phyloP scores from a whole-genome alignment of 2,329 filamentous ascomycete species.

The Fusarium domesticum region DNA sequence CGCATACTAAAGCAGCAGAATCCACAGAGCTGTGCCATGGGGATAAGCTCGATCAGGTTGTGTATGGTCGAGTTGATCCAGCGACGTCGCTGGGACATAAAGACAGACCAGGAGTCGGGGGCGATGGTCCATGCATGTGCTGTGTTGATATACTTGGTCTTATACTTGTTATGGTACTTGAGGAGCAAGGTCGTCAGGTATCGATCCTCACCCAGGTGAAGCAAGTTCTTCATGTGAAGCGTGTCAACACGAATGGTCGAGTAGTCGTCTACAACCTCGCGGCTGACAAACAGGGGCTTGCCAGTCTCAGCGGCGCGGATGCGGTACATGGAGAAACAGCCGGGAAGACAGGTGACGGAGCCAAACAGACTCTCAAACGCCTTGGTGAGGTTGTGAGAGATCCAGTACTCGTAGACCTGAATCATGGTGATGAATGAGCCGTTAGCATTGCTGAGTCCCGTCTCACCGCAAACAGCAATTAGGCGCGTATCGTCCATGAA shows the following conservation, averaged over 20 bases:
- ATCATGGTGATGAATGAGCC: slow-evolving; percentile 97
- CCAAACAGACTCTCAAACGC: slow-evolving; percentile 97
- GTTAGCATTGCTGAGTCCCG: slow-evolving; percentile 87
- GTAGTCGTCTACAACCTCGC: slow-evolving; percentile 84
- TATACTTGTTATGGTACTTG: slow-evolving; percentile 90
- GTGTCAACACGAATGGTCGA: slow-evolving; percentile 94
- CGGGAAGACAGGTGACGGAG: slow-evolving; percentile 93
- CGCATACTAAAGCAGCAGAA: slow-evolving; percentile 99
- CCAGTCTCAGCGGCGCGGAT: slow-evolving; percentile 91
- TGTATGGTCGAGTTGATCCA: slow-evolving; percentile 99
- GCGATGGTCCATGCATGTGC: slow-evolving; percentile 97
- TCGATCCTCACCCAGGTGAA: slow-evolving; percentile 96
- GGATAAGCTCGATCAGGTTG: slow-evolving; percentile 94
- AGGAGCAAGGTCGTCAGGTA: slow-evolving; percentile 92
- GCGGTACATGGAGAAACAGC: slow-evolving; percentile 99
- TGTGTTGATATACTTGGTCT: slow-evolving; percentile 93
- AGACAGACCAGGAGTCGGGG: slow-evolving; percentile 89
- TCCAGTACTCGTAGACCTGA: slow-evolving; percentile 99
- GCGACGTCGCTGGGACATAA: slow-evolving; percentile 95
- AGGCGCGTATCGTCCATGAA: slow-evolving; percentile 90
- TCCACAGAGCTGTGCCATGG: slow-evolving; percentile 88
- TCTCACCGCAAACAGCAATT: slow-evolving; percentile 95
- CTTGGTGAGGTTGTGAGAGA: slow-evolving; percentile 95
- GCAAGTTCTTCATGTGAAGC: slow-evolving; percentile 96
- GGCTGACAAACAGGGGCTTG: slow-evolving; percentile 94